Evolutionary conservation across 116 monocot species (phyloP).

Genomic region (Phalaenopsis hybrid): DNA sequence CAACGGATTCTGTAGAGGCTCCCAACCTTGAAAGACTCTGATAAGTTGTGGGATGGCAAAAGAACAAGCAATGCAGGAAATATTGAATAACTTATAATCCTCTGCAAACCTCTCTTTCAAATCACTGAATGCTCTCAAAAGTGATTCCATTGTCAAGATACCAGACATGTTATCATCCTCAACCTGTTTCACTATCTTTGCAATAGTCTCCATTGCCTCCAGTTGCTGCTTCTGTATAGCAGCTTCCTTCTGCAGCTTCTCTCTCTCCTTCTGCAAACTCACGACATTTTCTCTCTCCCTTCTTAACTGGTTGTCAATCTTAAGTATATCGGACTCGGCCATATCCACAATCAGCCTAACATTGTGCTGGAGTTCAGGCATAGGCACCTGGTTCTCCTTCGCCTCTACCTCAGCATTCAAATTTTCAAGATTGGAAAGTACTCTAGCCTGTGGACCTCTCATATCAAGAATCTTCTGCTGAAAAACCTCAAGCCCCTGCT

Average conservation of each 20-base stretch:
- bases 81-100: conserved; percentile 78
- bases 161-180: conserved; percentile 45
- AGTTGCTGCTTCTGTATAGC: conserved; percentile 61
- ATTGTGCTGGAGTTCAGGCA: conserved; percentile 94
- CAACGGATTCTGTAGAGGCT: conserved; percentile 63
- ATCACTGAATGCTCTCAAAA: conserved; percentile 44
- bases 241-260: conserved; percentile 52
- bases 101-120: conserved; percentile 50
- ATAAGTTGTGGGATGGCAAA: conserved; percentile 67
- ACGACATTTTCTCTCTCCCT: conserved; percentile 75
- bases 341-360: conserved; percentile 73
- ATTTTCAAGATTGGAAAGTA: conserved; percentile 65
- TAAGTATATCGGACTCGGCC: conserved; percentile 73
- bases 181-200: conserved; percentile 32
- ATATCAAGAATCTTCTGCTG: conserved; percentile 89
- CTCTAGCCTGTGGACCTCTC: conserved; percentile 78
- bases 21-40: conserved; percentile 75
- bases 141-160: conserved; percentile 48
- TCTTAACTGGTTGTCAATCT: conserved; percentile 60
- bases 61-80: conserved; percentile 65
- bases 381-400: conserved; percentile 69
- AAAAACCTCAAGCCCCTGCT: conserved; percentile 53
- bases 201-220: conserved; percentile 61
- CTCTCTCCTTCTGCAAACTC: conserved; percentile 70
- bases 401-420: conserved; percentile 83